Base-by-base conservation (phyloP, 441 rosid species). In the Geranium incanum region DNA sequence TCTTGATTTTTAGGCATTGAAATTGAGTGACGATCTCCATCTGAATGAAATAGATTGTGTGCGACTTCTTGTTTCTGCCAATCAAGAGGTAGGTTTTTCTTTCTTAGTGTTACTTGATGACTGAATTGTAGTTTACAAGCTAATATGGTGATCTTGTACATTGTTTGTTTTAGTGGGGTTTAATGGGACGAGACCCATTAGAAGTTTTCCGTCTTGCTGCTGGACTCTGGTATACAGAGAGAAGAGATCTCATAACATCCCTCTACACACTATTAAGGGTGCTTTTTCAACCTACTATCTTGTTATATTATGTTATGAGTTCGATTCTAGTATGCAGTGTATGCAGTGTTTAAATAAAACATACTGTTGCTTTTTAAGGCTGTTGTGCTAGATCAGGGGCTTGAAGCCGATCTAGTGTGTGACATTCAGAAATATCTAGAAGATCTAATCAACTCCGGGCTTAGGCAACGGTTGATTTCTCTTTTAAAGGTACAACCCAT, bases 191-290 rank as follows among this genome's bases (percentile, higher is more conserved):
- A 66, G 92, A 83, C 48, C 90, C 84, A 3, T 70, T 81, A 68
- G 99, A 94, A 81, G 85, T 94, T 78, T 84, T 87, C 50, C 95
- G 97, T 59, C 92, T 94, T 80, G 88, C 99, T 19, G 85, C 89
- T 39, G 99, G 99, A 70, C 88, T 94, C 39, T 92, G 98, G 98
- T 94, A 94, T 78, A 85, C 97, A 12, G 96, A 88, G 84, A 88
- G 98, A 73, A 85, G 95, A 75, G 96, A 94, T 80, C 77, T 87
- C 73, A 72, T 89, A 78, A 89, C 91, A 74, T 86, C 95, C 15
- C 82, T 94, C n/a, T 88, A 85, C 73, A 86, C 86, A 68, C 86
- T 94, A 66, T 78, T 92, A 72, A 87, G 98, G 91, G 97, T 89
- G 83, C 60, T 41, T 77, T 43, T 69, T 70, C 68, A 69, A 75